These are phyloP conservation scores for Solanum paucissectum DNA, from an alignment of 257 asterid species.

Conservation along the genomic window DNA sequence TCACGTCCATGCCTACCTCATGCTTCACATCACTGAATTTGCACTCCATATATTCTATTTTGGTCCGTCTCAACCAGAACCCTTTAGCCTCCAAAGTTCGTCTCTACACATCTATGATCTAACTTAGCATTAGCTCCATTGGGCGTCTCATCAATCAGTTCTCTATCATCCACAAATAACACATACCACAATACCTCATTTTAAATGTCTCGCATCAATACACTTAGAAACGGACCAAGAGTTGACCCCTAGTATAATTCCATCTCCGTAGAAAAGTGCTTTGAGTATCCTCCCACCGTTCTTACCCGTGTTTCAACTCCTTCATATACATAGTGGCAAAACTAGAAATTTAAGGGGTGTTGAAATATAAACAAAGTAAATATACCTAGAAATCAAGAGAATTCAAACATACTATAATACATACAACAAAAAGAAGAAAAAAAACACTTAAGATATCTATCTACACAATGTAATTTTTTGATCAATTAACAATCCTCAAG, in stretches of 20 bases:
- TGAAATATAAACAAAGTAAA: neutral
- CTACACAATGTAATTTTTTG: neutral
- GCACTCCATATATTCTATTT: neutral
- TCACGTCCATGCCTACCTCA: neutral
- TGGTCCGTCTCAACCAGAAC: neutral
- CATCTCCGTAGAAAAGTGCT: neutral
- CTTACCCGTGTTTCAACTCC: neutral
- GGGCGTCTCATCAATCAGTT: neutral
- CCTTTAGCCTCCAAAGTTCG: neutral
- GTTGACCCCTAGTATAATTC: neutral
- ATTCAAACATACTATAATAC: neutral
- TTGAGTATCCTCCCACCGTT: too few species aligned
- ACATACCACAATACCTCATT: too few species aligned
- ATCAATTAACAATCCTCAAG: neutral
- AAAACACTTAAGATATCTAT: neutral
- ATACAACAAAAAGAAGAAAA: neutral
- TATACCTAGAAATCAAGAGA: neutral
- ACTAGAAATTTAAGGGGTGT: neutral
- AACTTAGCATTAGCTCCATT: neutral
- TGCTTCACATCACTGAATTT: neutral
- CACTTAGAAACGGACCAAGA: too few species aligned
- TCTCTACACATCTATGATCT: neutral
- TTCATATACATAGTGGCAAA: neutral
- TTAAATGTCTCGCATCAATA: neutral
- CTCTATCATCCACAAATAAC: neutral